Evolutionary conservation across 2,329 filamentous ascomycete species (phyloP).

Genomic region (Trichoderma sp.): DNA sequence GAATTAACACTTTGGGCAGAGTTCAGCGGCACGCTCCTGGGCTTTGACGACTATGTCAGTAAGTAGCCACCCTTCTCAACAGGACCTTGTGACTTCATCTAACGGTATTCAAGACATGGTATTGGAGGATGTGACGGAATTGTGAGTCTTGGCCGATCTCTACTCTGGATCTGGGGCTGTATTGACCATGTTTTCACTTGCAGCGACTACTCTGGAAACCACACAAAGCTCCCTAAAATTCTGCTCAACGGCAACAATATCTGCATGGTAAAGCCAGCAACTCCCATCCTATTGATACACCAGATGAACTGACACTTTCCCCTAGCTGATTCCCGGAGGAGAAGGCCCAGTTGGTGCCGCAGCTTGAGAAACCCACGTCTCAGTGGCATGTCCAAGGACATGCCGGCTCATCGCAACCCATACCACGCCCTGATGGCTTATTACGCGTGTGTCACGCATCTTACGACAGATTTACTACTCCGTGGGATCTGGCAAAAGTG

Average conservation of each 20-base stretch:
- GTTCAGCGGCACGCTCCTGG: slow-evolving; percentile 89
- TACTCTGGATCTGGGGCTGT: neutral
- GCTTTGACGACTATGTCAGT: slow-evolving; percentile 99
- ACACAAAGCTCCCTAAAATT: slow-evolving; percentile 90
- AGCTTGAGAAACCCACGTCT: slow-evolving; percentile 19
- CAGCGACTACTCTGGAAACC: slow-evolving; percentile 86
- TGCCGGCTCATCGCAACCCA: neutral
- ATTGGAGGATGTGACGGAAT: slow-evolving; percentile 93
- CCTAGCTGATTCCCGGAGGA: slow-evolving; percentile 74
- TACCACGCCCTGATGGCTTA: neutral
- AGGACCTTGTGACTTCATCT: neutral
- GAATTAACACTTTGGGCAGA: slow-evolving; percentile 53
- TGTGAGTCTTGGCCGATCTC: slow-evolving; percentile 54
- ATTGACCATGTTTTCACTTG: neutral
- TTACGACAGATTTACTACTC: neutral
- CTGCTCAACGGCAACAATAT: slow-evolving; percentile 97
- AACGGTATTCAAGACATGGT: slow-evolving; percentile 77
- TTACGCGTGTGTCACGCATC: neutral
- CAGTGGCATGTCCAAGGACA: slow-evolving; percentile 13
- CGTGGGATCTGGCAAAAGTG: neutral
- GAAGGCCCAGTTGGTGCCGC: slow-evolving; percentile 59
- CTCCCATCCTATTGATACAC: too few species aligned
- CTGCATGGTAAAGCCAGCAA: slow-evolving; percentile 79
- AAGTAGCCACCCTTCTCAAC: slow-evolving; percentile 47
- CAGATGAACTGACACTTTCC: slow-evolving; percentile 13